phyloP scores from a whole-genome alignment of 176 grass and related monocot genomes.

The Carex scoparia region DNA sequence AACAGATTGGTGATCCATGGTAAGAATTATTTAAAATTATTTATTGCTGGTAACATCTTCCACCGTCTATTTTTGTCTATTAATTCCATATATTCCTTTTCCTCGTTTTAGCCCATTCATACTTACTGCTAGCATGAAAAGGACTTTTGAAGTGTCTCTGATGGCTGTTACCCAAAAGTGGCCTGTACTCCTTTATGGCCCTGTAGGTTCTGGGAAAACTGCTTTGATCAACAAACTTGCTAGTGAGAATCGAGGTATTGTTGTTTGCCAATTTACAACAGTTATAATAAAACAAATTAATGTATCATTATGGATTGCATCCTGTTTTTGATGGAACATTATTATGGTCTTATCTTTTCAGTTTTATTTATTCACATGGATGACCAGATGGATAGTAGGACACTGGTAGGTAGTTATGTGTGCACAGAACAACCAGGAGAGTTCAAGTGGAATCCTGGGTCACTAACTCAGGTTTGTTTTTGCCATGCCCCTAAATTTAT shows the following conservation, averaged over 20 bases:
- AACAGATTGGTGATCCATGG: conserved; percentile 35
- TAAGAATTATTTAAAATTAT: conserved; percentile 26
- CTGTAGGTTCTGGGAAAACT: conserved; percentile 87
- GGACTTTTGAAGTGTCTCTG: conserved; percentile 65
- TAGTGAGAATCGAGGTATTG: conserved; percentile 61
- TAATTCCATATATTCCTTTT: conserved; percentile 21
- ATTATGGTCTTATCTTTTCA: conserved; percentile 28
- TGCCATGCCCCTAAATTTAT: conserved; percentile 7
- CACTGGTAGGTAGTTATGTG: conserved; percentile 78
- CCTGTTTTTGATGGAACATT: background rate
- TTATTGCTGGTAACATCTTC: conserved; percentile 6
- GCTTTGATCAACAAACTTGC: conserved; percentile 72
- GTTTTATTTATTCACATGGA: conserved; percentile 91
- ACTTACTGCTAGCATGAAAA: conserved; percentile 53
- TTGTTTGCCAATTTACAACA: background rate
- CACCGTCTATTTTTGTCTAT: conserved; percentile 11
- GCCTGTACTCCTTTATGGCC: conserved; percentile 81
- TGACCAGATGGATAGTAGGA: conserved; percentile 92
- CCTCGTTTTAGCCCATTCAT: conserved; percentile 51
- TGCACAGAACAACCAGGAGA: conserved; percentile 84
- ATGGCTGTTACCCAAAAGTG: conserved; percentile 80
- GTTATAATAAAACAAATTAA: background rate
- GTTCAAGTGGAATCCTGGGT: conserved; percentile 93
- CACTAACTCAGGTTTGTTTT: conserved; percentile 75
- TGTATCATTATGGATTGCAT: background rate